Evolutionary conservation across 352 stramenopile genomes (phyloP).

Genomic region (Globisporangium middletonii): DNA sequence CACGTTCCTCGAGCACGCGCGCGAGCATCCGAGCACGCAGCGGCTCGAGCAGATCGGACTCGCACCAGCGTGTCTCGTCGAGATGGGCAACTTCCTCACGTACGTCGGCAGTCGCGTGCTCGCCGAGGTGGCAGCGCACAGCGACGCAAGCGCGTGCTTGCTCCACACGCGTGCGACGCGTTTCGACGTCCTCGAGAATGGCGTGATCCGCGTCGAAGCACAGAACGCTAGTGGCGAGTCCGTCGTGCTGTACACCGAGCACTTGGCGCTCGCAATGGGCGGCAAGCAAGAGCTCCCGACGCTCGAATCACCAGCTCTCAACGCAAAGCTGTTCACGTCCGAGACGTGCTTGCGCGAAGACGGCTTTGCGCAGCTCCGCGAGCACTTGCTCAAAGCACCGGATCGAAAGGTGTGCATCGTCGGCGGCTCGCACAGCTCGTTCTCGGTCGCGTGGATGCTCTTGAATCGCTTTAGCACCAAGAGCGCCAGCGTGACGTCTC

Average conservation of each 20-base stretch:
- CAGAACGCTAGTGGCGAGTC: conserved; percentile 16
- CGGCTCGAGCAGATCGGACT: conserved; percentile 48
- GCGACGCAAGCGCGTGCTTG: conserved; percentile 36
- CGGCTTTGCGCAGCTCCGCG: conserved; percentile 44
- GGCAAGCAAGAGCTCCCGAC: conserved; percentile 43
- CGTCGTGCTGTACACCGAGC: conserved; percentile 43
- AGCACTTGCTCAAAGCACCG: conserved; percentile 36
- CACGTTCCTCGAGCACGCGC: conserved; percentile 63
- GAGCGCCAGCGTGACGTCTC: neutral
- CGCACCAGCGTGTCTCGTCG: conserved; percentile 39
- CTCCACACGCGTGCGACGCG: conserved; percentile 42
- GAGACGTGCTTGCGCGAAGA: conserved; percentile 61
- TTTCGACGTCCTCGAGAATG: conserved; percentile 40
- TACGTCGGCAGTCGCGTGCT: conserved; percentile 38
- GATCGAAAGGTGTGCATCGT: conserved; percentile 71
- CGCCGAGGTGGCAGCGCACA: conserved; percentile 38
- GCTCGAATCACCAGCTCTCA: conserved; percentile 29
- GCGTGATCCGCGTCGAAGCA: conserved; percentile 45
- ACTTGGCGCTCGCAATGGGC: conserved; percentile 66
- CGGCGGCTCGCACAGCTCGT: conserved; percentile 81
- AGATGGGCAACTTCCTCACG: conserved; percentile 63
- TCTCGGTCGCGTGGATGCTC: conserved; percentile 77
- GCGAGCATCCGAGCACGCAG: conserved; percentile 44
- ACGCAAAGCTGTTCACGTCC: conserved; percentile 57
- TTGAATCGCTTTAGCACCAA: conserved; percentile 46